Evolutionary conservation across 495 filamentous ascomycete genomes (phyloP), one percentile per base, ranked within the genome.

Genomic region (Penicillium ochrochloron): DNA sequence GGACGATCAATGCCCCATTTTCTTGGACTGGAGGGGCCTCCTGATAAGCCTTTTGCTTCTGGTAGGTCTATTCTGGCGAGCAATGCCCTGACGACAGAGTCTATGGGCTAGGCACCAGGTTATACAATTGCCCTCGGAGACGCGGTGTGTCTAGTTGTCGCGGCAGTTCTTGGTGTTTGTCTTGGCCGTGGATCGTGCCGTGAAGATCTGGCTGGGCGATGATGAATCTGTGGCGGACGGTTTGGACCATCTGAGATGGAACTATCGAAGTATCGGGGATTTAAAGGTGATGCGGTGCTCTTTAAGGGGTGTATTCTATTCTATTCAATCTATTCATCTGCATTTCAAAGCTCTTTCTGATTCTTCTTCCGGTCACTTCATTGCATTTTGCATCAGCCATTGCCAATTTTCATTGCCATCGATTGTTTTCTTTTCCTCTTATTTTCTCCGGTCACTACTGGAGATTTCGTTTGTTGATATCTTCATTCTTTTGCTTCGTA

Each of bases 31-130:
- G 57, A 72, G 62, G 67, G 54, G 57, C 5, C 9, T 62, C 65
- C 59, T 42, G 61, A 73, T 63, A 67, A 52, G 57, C 19, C 41
- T 57, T 53, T 25, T 11, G 59, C 15, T 29, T 57, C 66, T 73
- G 68, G 68, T 71, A 71, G 71, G 66, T 62, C 59, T 33, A 19
- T 64, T 59, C 15, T 57, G n/a, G 10, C 39, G 34, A 54, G 53
- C 37, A 41, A 31, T 25, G 53, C 33, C 11, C 27, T 31, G 1
- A 52, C 25, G 12, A 29, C 48, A 25, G 44, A 12, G 7, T 29
- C 14, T 14, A 21, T n/a, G 44, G 27, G 5, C n/a, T 19, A 57
- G 55, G 62, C 33, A 25, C 62, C 57, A 53, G 23, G 59, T 48
- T 31, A 37, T 21, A 25, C 27, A 17, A 33, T 48, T 41, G 41